Base-by-base conservation (phyloP, 2,329 filamentous ascomycete species). In the Amauroascus verrucosus region DNA sequence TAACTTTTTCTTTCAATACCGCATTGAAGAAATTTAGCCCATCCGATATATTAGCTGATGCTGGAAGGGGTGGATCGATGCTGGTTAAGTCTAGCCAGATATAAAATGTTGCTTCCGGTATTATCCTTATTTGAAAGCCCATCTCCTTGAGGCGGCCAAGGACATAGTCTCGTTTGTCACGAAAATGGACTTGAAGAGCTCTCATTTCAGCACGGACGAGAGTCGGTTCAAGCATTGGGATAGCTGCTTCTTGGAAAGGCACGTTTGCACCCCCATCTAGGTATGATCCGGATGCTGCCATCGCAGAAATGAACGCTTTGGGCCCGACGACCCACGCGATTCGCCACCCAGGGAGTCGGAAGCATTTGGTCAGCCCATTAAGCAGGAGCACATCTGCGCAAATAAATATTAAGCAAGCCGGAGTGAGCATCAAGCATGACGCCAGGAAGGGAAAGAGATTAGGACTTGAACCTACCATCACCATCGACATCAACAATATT, bases 1-100 rank as follows among this genome's bases (percentile, higher is more conserved):
- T 96, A 60, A 94, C 88, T 77, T 94, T 94, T 76, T 96, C 89
- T 64, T 86, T 82, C 43, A 97, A 75, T 66, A 93, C 93, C 28
- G 89, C 89, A 68, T 93, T 83, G 81, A 97, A 96, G 79, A 97
- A 97, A 75, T 95, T 95, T 64, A 97, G 75, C 7, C 91, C 91
- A 67, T 97, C 91, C 56, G 86, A 84, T 68, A 97, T 95, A 57
- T 83, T 80, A 0, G 91, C 67, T 53, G 67, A 62, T 14, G 58
- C 69, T 76, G 83, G 61, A 80, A 82, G 72, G 77, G 71, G 71
- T 3, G 71, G 72, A 6, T 72, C 67, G 24, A 75, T 60, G 1
- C 69, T 70, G 28, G 67, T 77, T 52, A 83, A 67, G 59, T 84
- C 81, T 20, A 86, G 73, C 83, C 84, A 95, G 62, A 96, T 81